phyloP scores from a whole-genome alignment of 2,329 filamentous ascomycete genomes.

The Davidsoniella australis region DNA sequence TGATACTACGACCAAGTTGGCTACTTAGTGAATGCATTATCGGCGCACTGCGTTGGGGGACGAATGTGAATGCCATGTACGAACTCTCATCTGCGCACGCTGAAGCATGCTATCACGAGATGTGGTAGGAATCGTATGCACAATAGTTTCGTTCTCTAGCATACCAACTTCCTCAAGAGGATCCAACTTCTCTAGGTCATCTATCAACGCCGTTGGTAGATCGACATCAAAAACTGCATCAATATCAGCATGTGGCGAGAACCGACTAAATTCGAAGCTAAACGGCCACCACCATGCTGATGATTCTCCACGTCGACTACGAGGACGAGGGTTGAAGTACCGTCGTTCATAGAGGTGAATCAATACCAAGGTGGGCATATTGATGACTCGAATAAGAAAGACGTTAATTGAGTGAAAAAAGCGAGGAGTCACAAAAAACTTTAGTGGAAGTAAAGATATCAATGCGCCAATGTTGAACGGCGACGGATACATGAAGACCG shows the following conservation, averaged over 20 bases:
- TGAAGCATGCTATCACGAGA: not conserved
- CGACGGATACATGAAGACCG: constrained; percentile 51
- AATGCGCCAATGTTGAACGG: constrained; percentile 55
- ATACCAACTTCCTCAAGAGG: constrained; percentile 20
- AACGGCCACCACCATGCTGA: constrained; percentile 13
- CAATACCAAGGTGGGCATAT: constrained; percentile 43
- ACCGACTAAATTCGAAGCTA: constrained; percentile 29
- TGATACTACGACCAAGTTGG: too few species aligned
- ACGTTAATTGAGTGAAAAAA: constrained; percentile 61
- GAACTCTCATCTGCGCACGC: constrained; percentile 1
- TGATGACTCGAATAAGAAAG: constrained; percentile 42
- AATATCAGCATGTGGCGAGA: constrained; percentile 41
- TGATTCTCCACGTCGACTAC: not conserved
- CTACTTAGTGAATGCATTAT: not conserved
- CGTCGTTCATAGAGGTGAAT: constrained; percentile 45
- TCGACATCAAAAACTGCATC: constrained; percentile 42
- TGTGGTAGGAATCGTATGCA: constrained; percentile 13
- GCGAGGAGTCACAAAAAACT: constrained; percentile 41
- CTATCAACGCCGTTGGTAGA: constrained; percentile 28
- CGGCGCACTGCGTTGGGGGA: not conserved
- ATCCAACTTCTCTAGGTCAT: constrained; percentile 21
- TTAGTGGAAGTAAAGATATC: constrained; percentile 45
- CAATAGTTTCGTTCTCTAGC: constrained; percentile 19
- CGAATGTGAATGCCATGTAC: constrained; percentile 2
- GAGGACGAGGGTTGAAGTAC: constrained; percentile 21